These are phyloP conservation scores for Leccinum fallax DNA, from an alignment of 1,284 basidiomycete species.

Conservation along the genomic window DNA sequence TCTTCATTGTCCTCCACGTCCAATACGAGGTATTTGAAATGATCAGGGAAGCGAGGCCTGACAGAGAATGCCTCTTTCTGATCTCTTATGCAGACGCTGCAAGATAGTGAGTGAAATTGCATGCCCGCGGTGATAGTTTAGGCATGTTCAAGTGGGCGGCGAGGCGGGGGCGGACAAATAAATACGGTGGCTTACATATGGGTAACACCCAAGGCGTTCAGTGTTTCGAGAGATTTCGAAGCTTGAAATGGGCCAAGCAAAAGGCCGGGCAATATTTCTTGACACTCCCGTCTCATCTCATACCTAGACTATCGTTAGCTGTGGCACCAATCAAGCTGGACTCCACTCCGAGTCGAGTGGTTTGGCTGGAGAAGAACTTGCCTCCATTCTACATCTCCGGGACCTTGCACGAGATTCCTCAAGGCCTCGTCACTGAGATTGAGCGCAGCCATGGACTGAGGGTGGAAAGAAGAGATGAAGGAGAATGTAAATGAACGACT, in stretches of 20 bases:
- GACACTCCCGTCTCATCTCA: constrained; percentile 93
- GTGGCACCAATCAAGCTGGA: constrained; percentile 3
- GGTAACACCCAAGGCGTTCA: constrained; percentile 71
- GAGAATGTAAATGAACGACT: neutral
- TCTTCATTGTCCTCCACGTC: constrained; percentile 91
- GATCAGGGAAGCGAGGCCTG: constrained; percentile 79
- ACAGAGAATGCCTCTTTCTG: constrained; percentile 87
- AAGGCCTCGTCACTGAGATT: constrained; percentile 53
- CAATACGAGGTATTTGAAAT: constrained; percentile 79
- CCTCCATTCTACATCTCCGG: constrained; percentile 80
- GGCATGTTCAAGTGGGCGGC: neutral
- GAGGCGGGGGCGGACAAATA: neutral
- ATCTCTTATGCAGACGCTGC: constrained; percentile 85
- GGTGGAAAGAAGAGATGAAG: constrained; percentile 2
- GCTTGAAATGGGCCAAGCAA: constrained; percentile 88
- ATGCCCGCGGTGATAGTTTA: neutral
- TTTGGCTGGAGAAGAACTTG: constrained; percentile 36
- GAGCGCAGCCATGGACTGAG: constrained; percentile 24
- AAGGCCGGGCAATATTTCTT: constrained; percentile 86
- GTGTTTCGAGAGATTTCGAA: constrained; percentile 74
- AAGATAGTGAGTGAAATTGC: constrained; percentile 1
- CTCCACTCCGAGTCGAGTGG: neutral
- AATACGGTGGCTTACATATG: constrained; percentile 71
- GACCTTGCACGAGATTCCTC: constrained; percentile 68
- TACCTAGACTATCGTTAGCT: constrained; percentile 55